Evolutionary conservation across 208 protist genomes (phyloP), one percentile per base, ranked within the genome.

Genomic region (Wallacemonas sp.): DNA sequence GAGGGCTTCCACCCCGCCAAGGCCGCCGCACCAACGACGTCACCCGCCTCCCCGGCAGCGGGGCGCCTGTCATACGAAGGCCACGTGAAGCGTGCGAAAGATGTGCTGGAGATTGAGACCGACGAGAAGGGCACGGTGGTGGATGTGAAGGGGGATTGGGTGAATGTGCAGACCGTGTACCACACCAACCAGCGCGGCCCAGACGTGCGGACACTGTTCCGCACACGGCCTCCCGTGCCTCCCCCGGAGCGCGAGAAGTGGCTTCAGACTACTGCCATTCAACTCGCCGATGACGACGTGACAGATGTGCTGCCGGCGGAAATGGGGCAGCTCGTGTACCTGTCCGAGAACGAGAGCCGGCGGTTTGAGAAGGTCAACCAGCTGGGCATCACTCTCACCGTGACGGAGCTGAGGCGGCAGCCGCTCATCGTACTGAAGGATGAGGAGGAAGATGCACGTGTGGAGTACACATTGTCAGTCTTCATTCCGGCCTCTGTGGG

Each of bases 391-490:
- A 77, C 78, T 21, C 39, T 92, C 8, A 77, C 77, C 19, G 83
- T 89, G 48, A 77, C 63, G 32, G 85, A 94, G 78, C 63, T 85
- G 38, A 81, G 78, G 53, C 91, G 91, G 39, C 86, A 93, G 69
- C 91, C 91, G 19, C 79, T 96, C 22, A 96, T 96, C 76, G 81
- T 96, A 13, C 63, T 94, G 46, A 78, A 70, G 39, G 91, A 96
- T 46, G 83, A 92, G 1, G 91, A 96, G 76, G 87, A 96, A 73
- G 91, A 94, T 59, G 63, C 75, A 17, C 83, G 91, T 0, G 60
- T 94, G 30, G 91, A 96, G 83, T 92, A 89, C 52, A 76, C 68
- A 29, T 48, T 96, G 3, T 78, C 63, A 12, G 83, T 91, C 8
- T 58, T 60, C 26, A 76, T 96, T 24, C 87, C 84, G 0, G 81